Base-by-base conservation (phyloP, 2,329 filamentous ascomycete species). In the Apiospora hydei region DNA sequence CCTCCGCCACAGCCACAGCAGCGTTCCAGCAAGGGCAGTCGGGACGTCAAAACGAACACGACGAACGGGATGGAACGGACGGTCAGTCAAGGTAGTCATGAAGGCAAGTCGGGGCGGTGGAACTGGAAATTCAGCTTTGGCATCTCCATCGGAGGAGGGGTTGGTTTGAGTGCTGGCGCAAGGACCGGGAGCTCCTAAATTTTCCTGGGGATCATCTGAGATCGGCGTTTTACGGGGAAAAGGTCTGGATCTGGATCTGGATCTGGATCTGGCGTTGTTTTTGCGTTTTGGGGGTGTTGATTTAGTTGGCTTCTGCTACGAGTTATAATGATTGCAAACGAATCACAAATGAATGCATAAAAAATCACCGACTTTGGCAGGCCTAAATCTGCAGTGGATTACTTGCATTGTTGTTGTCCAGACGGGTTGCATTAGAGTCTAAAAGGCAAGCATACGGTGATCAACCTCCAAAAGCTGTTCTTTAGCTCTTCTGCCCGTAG, bases 371-470 rank as follows among this genome's bases (percentile, higher is more conserved):
- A 64, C 68, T 57, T 72, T n/a, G 30, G 26, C 18, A 41, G 61
- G 34, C 49, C 21, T 72, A 38, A 57, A 53, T 49, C 61, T 71
- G 72, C 43, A 57, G 57, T 24, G 47, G 72, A 68, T 69, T 71
- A 64, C 71, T 81, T 84, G 83, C 83, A 85, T 88, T 86, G 86
- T 84, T 83, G 78, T 81, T 88, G 85, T 87, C 86, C 86, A 69
- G 47, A 69, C 68, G 68, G 83, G 83, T 84, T 83, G 84, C 84
- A 86, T 85, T 84, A 86, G 84, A 87, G 84, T 88, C 86, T 88
- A 88, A 85, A 80, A 84, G 85, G 85, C 83, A 83, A 85, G 84
- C 82, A 80, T 80, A 82, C 79, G 81, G 80, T 78, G 77, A 82
- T 80, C 79, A 82, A 84, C 82, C 82, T 85, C 83, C 83, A 84